Evolutionary conservation across 768 basidiomycete species (phyloP).

Genomic region (Multifurca ochricompacta): DNA sequence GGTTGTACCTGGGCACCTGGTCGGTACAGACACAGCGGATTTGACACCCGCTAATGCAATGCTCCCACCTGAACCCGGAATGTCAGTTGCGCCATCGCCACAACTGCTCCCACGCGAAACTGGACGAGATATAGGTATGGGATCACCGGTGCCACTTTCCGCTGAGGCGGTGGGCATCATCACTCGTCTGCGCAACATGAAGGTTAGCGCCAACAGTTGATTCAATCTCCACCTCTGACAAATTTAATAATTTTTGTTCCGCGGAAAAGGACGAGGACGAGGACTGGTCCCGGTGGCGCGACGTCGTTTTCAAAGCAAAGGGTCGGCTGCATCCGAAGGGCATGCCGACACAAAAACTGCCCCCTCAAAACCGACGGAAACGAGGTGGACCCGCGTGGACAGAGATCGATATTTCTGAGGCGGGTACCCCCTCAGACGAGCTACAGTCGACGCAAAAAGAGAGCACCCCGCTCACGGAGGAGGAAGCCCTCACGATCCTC

Average conservation of each 20-base stretch:
- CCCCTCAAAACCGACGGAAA: conserved; percentile 53
- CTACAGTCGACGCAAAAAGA: background rate
- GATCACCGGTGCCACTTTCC: conserved; percentile 75
- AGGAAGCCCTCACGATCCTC: conserved; percentile 40
- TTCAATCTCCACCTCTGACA: conserved; percentile 3
- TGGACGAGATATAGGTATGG: conserved; percentile 81
- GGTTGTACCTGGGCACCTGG: conserved; percentile 37
- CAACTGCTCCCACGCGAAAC: conserved; percentile 75
- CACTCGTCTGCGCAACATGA: conserved; percentile 71
- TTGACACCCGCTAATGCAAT: background rate
- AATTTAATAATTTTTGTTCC: background rate
- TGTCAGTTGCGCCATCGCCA: background rate
- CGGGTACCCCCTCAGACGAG: background rate
- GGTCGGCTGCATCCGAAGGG: conserved; percentile 40
- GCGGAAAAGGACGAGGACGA: conserved; percentile 66
- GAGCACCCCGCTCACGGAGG: conserved; percentile 35
- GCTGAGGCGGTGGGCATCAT: conserved; percentile 73
- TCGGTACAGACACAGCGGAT: conserved; percentile 25
- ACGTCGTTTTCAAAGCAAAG: conserved; percentile 75
- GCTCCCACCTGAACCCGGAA: background rate
- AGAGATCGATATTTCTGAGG: background rate
- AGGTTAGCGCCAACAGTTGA: conserved; percentile 37
- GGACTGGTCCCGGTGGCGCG: conserved; percentile 84
- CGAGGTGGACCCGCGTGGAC: conserved; percentile 42
- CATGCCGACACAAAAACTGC: conserved; percentile 40